Conservation (phyloP, 371 early-diverging fungal species). For the Mucor piriformis region DNA sequence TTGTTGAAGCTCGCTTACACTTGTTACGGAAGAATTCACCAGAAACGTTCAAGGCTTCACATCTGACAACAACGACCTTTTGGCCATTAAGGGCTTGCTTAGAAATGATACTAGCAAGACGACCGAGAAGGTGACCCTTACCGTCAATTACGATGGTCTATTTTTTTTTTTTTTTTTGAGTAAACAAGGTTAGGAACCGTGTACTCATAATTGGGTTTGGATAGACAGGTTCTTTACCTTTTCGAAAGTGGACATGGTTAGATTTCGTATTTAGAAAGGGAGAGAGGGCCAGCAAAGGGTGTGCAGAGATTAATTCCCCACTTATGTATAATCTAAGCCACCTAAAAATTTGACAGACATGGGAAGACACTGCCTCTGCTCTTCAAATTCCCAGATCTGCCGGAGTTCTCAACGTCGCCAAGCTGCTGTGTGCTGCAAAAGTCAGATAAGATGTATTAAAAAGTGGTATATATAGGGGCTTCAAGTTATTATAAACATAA, state of each 20-base stretch:
- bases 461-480: too few relatives aligned
- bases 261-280: background rate
- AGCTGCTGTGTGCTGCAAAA: too few relatives aligned
- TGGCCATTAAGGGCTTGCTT: constrained; percentile 99
- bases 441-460: too few relatives aligned
- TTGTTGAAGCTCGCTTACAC: constrained; percentile 67
- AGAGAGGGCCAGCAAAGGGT: background rate
- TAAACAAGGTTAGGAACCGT: background rate
- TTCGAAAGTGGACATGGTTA: background rate
- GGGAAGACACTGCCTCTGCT: too few relatives aligned
- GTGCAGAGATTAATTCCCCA: background rate
- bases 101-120: constrained; percentile 97
- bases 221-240: background rate
- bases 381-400: too few relatives aligned
- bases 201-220: background rate
- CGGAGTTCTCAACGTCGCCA: too few relatives aligned
- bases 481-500: too few relatives aligned
- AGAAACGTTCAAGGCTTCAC: constrained; percentile 97
- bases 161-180: too few relatives aligned
- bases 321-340: background rate
- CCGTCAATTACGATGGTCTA: constrained; percentile 99
- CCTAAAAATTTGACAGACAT: background rate
- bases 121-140: constrained; percentile 99
- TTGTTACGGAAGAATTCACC: constrained; percentile 99
- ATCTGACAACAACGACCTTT: constrained; percentile 96